phyloP scores from a whole-genome alignment of 129 eudicot species.

The Artemisia argyi region DNA sequence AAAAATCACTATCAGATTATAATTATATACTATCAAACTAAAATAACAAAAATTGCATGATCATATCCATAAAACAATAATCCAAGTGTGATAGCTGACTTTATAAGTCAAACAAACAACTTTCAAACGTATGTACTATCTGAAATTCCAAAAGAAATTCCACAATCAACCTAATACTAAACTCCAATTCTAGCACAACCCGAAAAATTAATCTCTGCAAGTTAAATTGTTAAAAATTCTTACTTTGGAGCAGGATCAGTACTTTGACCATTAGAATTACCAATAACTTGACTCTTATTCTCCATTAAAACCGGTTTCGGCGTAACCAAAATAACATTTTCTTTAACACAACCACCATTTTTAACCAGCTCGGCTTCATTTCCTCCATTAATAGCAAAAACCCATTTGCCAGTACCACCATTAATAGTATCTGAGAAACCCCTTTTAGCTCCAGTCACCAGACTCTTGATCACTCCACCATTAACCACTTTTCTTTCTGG shows the following conservation, averaged over 20 bases:
- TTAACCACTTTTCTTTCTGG: conserved; percentile 47
- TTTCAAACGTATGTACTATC: conserved; percentile 10
- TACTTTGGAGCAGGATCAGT: conserved; percentile 61
- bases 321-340: conserved; percentile 30
- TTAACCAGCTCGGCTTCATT: conserved; percentile 46
- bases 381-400: conserved; percentile 51
- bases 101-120: conserved; percentile 22
- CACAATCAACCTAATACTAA: neutral
- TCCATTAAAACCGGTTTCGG: conserved; percentile 34
- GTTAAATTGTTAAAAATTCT: conserved; percentile 27
- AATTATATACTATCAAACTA: neutral
- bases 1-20: neutral
- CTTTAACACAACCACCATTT: conserved; percentile 49
- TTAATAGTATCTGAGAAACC: conserved; percentile 55
- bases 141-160: neutral
- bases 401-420: conserved; percentile 59
- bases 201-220: neutral
- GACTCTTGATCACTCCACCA: conserved; percentile 27
- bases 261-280: conserved; percentile 35
- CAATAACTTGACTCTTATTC: conserved; percentile 48
- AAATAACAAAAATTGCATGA: neutral
- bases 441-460: conserved; percentile 67
- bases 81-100: conserved; percentile 18
- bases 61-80: conserved; percentile 21
- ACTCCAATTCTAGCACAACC: neutral